These are phyloP conservation scores for Fusarium guadeloupense DNA, from an alignment of 2,329 filamentous ascomycete species.

Conservation along the genomic window DNA sequence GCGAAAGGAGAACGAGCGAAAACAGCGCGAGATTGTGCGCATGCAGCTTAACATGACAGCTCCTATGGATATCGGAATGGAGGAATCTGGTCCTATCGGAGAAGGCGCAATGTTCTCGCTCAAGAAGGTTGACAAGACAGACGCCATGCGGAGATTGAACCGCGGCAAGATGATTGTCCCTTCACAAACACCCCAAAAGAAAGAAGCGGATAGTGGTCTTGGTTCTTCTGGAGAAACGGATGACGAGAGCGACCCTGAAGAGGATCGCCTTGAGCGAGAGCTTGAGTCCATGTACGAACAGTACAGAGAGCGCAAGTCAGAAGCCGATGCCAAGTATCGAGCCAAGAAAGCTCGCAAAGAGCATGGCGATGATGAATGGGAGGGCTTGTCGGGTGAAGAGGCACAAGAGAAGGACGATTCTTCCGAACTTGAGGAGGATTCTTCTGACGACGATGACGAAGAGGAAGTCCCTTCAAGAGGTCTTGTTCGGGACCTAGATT, in stretches of 20 bases:
- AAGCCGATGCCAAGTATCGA: constrained; percentile 84
- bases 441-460: constrained; percentile 49
- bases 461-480: constrained; percentile 36
- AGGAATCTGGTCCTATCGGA: constrained; percentile 80
- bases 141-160: constrained; percentile 66
- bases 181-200: constrained; percentile 62
- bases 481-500: constrained; percentile 52
- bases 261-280: constrained; percentile 82
- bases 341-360: constrained; percentile 89
- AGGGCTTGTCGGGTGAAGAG: constrained; percentile 81
- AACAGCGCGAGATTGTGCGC: constrained; percentile 92
- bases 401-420: constrained; percentile 60
- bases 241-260: constrained; percentile 78
- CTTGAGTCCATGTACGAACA: constrained; percentile 88
- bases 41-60: constrained; percentile 98
- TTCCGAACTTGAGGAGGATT: constrained; percentile 63
- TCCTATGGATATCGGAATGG: constrained; percentile 94
- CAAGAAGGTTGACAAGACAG: constrained; percentile 80
- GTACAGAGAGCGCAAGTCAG: constrained; percentile 82
- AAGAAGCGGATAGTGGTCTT: constrained; percentile 68
- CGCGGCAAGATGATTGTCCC: constrained; percentile 82
- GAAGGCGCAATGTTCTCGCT: constrained; percentile 88
- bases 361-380: constrained; percentile 88
- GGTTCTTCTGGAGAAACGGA: constrained; percentile 65
- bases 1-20: constrained; percentile 89